These are phyloP conservation scores for Haematococcus sp. DNA, from an alignment of 139 green algal species.

Conservation along the genomic window DNA sequence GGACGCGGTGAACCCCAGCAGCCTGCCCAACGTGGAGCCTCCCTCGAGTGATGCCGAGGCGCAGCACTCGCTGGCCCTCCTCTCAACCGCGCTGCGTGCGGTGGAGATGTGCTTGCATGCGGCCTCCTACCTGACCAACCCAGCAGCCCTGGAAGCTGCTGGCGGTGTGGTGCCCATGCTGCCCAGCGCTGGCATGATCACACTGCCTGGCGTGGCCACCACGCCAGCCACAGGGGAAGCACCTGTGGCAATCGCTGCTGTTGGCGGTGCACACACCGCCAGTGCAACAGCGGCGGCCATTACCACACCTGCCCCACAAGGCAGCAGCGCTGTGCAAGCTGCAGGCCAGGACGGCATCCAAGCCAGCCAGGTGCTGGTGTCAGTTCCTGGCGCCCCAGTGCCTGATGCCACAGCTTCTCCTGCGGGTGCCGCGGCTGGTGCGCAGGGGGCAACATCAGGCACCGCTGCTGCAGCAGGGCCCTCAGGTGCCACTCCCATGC, in stretches of 20 bases:
- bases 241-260: too few species aligned
- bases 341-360: too few species aligned
- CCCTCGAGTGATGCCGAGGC: constrained; percentile 25
- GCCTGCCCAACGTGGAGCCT: neutral
- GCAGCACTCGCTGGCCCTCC: constrained; percentile 36
- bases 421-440: neutral
- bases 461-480: neutral
- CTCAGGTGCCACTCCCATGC: neutral
- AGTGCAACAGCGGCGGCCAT: too few species aligned
- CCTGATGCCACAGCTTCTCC: neutral
- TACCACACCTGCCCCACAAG: too few species aligned
- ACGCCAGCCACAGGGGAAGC: too few species aligned
- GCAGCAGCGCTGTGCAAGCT: too few species aligned
- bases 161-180: neutral
- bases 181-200: too few species aligned
- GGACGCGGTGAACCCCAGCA: neutral
- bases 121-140: constrained; percentile 11
- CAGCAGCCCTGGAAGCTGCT: constrained; percentile 1
- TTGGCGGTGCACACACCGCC: too few species aligned
- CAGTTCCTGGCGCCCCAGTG: too few species aligned
- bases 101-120: constrained; percentile 46
- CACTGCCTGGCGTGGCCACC: too few species aligned
- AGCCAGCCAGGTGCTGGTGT: too few species aligned
- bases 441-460: neutral
- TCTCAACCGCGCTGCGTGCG: constrained; percentile 34